Evolutionary conservation across 345 rosid genomes (phyloP).

Genomic region (Lepidium africanum): DNA sequence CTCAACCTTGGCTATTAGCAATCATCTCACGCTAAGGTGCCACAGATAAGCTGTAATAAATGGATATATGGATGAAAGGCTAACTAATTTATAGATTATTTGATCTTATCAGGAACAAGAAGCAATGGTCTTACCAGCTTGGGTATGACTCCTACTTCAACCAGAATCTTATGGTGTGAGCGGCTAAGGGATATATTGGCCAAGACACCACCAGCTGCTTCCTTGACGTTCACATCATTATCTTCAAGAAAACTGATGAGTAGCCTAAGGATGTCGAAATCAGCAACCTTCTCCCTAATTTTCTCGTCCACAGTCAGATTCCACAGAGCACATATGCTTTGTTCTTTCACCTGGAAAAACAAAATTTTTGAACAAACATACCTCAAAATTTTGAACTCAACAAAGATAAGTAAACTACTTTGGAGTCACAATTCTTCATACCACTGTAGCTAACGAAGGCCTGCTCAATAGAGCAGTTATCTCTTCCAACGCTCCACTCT

Average conservation of each 20-base stretch:
- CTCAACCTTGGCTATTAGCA: not conserved
- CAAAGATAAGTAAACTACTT: not conserved
- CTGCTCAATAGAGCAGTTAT: conserved; percentile 51
- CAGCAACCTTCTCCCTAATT: conserved; percentile 53
- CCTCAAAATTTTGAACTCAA: conserved; percentile 23
- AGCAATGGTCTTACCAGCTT: conserved; percentile 50
- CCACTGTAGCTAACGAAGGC: conserved; percentile 66
- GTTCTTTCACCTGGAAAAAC: conserved; percentile 62
- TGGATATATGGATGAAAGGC: not conserved
- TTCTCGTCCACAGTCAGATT: conserved; percentile 81
- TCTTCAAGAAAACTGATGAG: conserved; percentile 60
- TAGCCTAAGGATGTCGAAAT: conserved; percentile 41
- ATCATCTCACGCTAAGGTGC: not conserved
- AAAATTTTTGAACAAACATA: not conserved
- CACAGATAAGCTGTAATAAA: not conserved
- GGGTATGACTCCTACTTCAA: conserved; percentile 73
- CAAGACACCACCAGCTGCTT: conserved; percentile 86
- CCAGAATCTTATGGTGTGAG: conserved; percentile 51
- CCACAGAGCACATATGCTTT: conserved; percentile 68
- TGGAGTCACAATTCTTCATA: conserved; percentile 32
- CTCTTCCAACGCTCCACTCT: conserved; percentile 82
- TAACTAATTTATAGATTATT: not conserved
- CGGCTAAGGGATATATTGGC: conserved; percentile 60
- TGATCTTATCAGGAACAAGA: not conserved
- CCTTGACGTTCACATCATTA: conserved; percentile 57